A percentile compares a stretch with the other conserved stretches of the same genome.
Evolutionary conservation across 345 rosid genomes (phyloP).

Genomic region (Gossypium herbaceum): DNA sequence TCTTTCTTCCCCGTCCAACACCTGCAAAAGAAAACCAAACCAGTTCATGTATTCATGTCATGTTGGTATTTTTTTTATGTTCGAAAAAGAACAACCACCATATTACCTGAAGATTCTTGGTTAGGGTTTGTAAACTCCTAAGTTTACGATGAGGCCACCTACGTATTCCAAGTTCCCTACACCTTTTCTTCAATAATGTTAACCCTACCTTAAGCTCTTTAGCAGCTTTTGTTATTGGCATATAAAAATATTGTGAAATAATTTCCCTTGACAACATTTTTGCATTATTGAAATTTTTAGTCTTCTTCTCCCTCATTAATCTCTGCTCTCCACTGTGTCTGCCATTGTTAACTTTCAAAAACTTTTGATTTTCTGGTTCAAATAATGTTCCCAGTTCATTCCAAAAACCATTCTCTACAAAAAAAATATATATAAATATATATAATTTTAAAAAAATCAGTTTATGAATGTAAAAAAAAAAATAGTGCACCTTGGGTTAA

Average conservation of each 20-base stretch:
- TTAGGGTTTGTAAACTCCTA: constrained; percentile 47
- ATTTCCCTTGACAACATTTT: constrained; percentile 32
- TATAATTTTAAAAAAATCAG: too few relatives aligned
- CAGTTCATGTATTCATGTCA: too few relatives aligned
- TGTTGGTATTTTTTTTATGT: background rate
- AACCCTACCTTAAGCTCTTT: constrained; percentile 56
- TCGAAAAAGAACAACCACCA: background rate
- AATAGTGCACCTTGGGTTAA: constrained; percentile 28
- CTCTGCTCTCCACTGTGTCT: constrained; percentile 2
- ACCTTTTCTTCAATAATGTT: constrained; percentile 56
- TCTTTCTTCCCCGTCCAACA: constrained; percentile 26
- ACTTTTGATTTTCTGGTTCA: constrained; percentile 16
- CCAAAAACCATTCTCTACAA: constrained; percentile 26
- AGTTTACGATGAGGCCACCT: constrained; percentile 41
- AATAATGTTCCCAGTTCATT: constrained; percentile 24
- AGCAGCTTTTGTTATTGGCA: constrained; percentile 66
- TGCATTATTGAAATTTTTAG: constrained; percentile 6
- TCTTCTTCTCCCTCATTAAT: constrained; percentile 14
- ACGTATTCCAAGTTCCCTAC: background rate
- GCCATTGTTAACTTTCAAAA: background rate
- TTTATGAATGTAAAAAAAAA: background rate
- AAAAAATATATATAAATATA: background rate
- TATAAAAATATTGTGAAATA: constrained; percentile 42
- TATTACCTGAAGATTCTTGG: constrained; percentile 2
- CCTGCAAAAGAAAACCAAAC: constrained; percentile 19